These are phyloP conservation scores for Plasmodium sp. DNA, from an alignment of 169 alveolate species.

Conservation along the genomic window DNA sequence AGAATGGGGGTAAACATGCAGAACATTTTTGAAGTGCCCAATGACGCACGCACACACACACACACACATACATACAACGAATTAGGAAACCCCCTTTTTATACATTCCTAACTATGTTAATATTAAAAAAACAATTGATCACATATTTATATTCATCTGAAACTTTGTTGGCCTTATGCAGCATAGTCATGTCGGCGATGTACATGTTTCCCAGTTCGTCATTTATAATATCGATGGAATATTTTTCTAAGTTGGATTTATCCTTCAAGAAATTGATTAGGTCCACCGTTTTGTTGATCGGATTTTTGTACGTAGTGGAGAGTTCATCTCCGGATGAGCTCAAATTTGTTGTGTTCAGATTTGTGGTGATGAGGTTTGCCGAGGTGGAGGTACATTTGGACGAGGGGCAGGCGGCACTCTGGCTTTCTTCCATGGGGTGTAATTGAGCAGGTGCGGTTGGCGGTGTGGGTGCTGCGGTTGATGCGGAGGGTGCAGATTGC, in stretches of 20 bases:
- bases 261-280: constrained; percentile 21
- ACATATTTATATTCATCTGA: constrained; percentile 60
- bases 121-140: constrained; percentile 66
- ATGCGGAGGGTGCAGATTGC: no score
- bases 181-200: constrained; percentile 56
- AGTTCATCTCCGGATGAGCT: neutral
- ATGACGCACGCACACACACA: neutral
- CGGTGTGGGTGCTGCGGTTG: neutral
- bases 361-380: neutral
- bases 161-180: constrained; percentile 63
- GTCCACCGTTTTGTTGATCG: constrained; percentile 20
- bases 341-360: neutral
- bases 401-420: neutral
- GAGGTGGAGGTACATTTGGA: neutral
- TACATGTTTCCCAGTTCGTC: constrained; percentile 54
- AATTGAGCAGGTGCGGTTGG: neutral
- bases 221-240: constrained; percentile 30
- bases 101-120: constrained; percentile 58
- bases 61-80: no score
- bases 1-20: neutral
- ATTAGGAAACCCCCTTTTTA: neutral
- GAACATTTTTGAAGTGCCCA: neutral
- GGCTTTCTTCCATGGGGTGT: neutral
- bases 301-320: neutral
- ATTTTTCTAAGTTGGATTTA: constrained; percentile 43